Evolutionary conservation across 208 protist genomes (phyloP).

Genomic region (Trypanosoma vivax): DNA sequence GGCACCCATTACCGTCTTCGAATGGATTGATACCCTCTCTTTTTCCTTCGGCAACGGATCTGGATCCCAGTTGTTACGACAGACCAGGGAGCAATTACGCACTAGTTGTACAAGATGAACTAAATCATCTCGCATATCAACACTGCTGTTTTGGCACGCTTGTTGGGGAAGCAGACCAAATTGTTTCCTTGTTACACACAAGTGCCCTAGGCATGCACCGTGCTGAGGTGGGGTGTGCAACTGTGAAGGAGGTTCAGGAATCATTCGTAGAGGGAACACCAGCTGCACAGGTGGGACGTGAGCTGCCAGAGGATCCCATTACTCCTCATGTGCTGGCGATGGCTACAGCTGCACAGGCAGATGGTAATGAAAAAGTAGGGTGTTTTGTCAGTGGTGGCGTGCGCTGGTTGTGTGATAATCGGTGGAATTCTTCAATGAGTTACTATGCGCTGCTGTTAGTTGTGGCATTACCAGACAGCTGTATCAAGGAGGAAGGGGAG

Average conservation of each 20-base stretch:
- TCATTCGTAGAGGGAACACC: background rate
- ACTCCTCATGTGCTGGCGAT: background rate
- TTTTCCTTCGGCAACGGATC: conserved; percentile 44
- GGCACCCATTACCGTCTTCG: background rate
- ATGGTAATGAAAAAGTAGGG: background rate
- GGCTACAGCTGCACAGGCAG: background rate
- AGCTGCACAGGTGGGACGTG: background rate
- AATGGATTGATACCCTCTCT: conserved; percentile 12
- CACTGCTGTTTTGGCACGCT: conserved; percentile 58
- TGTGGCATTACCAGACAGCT: conserved; percentile 36
- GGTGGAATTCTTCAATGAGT: conserved; percentile 34
- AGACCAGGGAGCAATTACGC: conserved; percentile 36
- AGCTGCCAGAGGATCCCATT: background rate
- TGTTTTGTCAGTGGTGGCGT: conserved; percentile 5
- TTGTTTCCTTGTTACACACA: conserved; percentile 33
- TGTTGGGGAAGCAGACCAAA: conserved; percentile 72
- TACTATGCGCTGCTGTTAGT: conserved; percentile 74
- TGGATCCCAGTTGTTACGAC: conserved; percentile 39
- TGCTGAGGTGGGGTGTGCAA: background rate
- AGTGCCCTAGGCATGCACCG: conserved; percentile 14
- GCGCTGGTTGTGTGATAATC: conserved; percentile 50
- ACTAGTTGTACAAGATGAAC: conserved; percentile 68
- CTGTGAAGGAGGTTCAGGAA: background rate
- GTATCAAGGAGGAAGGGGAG: background rate
- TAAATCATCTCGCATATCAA: conserved; percentile 39